A percentile compares a stretch with the other conserved stretches of the same genome.
These are phyloP conservation scores for Climacium dendroides DNA, from an alignment of 225 moss, liverwort and hornwort species.

Conservation along the genomic window DNA sequence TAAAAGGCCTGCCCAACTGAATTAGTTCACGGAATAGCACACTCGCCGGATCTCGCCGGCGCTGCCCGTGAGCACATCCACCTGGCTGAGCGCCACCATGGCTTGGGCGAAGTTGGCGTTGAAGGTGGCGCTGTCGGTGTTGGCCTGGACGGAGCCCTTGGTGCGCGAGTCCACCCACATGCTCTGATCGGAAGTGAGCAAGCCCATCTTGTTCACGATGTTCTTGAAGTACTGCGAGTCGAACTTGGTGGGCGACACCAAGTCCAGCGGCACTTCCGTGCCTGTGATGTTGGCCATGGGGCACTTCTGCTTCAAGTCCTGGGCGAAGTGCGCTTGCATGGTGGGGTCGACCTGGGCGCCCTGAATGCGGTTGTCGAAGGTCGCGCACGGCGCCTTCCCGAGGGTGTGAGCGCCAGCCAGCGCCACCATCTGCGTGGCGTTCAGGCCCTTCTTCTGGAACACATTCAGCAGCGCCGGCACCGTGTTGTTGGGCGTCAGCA, in stretches of 20 bases:
- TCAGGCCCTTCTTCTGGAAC: too few relatives aligned
- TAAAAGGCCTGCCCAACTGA: not conserved
- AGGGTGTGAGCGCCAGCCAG: too few relatives aligned
- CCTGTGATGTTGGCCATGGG: not conserved
- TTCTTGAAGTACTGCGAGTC: not conserved
- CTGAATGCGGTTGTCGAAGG: too few relatives aligned
- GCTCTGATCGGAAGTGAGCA: not conserved
- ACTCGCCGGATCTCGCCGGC: not conserved
- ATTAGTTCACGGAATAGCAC: not conserved
- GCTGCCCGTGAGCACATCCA: not conserved
- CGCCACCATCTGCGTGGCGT: too few relatives aligned
- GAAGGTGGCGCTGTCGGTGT: not conserved
- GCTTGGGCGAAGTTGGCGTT: not conserved
- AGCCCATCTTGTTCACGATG: not conserved
- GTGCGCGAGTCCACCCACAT: not conserved
- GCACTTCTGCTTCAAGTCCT: not conserved
- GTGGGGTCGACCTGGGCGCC: not conserved
- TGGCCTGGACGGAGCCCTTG: not conserved
- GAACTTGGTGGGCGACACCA: not conserved
- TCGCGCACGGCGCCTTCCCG: not conserved
- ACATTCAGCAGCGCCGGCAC: not conserved
- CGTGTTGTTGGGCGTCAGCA: not conserved
- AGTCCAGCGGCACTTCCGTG: not conserved
- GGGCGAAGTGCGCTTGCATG: not conserved
- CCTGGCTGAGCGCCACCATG: not conserved